Evolutionary conservation across 768 basidiomycete species (phyloP), one percentile per base, ranked within the genome.

Genomic region (Lactarius psammicola): DNA sequence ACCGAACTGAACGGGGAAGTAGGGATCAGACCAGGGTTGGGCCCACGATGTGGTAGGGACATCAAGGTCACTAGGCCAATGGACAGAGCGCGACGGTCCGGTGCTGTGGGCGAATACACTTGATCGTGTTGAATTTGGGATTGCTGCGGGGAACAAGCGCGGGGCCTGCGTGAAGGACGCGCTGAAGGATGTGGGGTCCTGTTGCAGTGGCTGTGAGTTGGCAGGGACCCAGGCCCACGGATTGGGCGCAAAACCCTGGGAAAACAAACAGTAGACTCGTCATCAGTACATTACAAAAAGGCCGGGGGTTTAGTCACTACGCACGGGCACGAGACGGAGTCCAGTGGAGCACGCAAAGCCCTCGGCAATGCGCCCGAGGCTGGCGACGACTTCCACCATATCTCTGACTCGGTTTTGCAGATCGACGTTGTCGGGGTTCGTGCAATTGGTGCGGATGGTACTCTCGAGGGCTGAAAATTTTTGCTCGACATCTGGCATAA

Each of bases 291-390:
- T 38, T 33, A 13, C 28, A n/a, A 0, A 18, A 0, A 17, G 31
- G 20, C 42, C 9, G 15, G 55, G 23, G 26, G 20, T 3, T 13
- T n/a, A 1, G 4, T 40, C 15, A 40, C 20, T 55, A 66, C 65
- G 9, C 2, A 66, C 65, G 23, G 65, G 65, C 4, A 66, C 53
- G n/a, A 67, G 62, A 55, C 66, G 66, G 51, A 67, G 66, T 49
- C 66, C 66, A 0, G 61, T 49, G 7, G 66, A 58, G 66, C 31
- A 44, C 8, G 66, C 66, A 33, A 67, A 54, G 57, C 66, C 34
- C 18, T 67, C 66, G 2, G 66, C 66, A 33, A 63, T 53, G 49
- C 66, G 66, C 13, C 38, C 42, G 34, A 67, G 61, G 40, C 53
- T 62, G 51, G 40, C 33, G 42, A 63, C 53, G 6, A 55, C 66